Conservation (phyloP, 305 asterid species). For the Rubia balearica region DNA sequence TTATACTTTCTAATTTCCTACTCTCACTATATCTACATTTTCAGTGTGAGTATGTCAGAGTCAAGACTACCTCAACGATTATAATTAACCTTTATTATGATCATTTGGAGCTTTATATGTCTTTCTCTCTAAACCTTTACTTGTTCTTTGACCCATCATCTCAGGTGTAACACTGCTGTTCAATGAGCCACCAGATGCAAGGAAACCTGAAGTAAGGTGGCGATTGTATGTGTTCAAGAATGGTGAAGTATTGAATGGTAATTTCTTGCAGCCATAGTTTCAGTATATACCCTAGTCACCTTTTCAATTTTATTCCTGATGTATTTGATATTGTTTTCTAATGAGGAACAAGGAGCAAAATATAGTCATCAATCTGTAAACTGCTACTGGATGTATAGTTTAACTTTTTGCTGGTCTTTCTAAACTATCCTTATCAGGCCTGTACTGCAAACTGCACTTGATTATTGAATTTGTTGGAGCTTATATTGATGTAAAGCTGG, state of each 20-base stretch:
- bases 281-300: neutral
- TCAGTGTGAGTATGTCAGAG: neutral
- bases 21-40: neutral
- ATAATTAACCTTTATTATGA: neutral
- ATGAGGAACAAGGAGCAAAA: neutral
- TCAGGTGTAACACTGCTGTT: conserved; percentile 87
- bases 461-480: neutral
- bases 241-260: conserved; percentile 91
- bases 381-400: neutral
- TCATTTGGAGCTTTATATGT: neutral
- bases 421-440: neutral
- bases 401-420: neutral
- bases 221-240: conserved; percentile 92
- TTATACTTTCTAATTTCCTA: neutral
- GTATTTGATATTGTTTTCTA: neutral
- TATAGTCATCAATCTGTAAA: neutral
- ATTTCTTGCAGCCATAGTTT: conserved; percentile 17
- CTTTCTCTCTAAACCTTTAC: conserved; percentile 11
- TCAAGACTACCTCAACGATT: neutral
- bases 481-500: neutral
- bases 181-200: conserved; percentile 95
- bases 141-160: conserved; percentile 24
- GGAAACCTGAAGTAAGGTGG: conserved; percentile 83
- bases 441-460: neutral
- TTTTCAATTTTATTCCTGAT: neutral